These are phyloP conservation scores for Curvularia eragrostidis DNA, from an alignment of 2,329 filamentous ascomycete species.

Conservation along the genomic window DNA sequence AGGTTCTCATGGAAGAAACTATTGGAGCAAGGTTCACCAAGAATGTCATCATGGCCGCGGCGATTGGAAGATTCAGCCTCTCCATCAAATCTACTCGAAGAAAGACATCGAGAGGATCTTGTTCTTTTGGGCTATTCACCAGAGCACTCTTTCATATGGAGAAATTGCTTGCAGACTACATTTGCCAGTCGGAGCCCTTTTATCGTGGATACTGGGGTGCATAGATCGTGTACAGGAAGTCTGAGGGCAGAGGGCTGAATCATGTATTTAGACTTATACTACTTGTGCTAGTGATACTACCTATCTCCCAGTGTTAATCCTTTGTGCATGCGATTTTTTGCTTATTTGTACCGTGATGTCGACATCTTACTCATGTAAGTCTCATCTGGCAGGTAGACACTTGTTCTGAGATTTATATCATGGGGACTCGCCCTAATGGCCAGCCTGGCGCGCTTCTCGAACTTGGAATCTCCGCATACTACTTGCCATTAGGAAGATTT, in stretches of 20 bases:
- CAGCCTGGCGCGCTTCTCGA: constrained; percentile 4
- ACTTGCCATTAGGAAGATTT: neutral
- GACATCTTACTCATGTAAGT: neutral
- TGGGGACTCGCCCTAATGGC: neutral
- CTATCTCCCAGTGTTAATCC: neutral
- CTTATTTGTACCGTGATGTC: neutral
- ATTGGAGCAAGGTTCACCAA: constrained; percentile 1
- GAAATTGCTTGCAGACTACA: neutral
- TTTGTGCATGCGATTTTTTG: no score
- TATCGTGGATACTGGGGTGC: neutral
- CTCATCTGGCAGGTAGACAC: neutral
- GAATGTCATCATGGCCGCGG: neutral
- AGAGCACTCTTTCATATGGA: neutral
- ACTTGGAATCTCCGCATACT: constrained; percentile 7
- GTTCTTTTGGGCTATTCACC: constrained; percentile 3
- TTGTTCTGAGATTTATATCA: neutral
- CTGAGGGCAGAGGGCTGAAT: neutral
- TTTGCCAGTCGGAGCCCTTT: neutral
- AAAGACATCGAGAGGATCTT: neutral
- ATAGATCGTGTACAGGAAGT: neutral
- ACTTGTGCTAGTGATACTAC: neutral
- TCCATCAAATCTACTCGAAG: neutral
- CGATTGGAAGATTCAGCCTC: neutral
- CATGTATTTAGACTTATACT: neutral
- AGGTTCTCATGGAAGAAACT: neutral